Conservation (phyloP, 2,329 filamentous ascomycete genomes). For the Aspergillus calidoustus region DNA sequence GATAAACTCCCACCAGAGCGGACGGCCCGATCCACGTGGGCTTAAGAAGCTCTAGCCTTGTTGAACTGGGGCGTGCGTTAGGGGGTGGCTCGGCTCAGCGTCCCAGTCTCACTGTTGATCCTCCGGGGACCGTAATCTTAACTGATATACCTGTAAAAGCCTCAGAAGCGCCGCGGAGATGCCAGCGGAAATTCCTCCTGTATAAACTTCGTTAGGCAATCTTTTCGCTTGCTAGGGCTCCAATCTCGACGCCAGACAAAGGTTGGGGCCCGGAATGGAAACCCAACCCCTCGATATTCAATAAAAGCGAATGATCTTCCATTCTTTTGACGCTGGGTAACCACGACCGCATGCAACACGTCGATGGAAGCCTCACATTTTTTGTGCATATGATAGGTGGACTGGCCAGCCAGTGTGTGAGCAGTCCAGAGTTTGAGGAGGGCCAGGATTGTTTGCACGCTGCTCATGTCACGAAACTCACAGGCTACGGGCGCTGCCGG, state of each 20-base stretch:
- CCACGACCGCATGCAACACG: not conserved
- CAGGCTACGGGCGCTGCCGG: slow-evolving; percentile 1
- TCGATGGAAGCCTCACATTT: not conserved
- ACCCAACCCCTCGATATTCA: not conserved
- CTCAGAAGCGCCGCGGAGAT: not conserved
- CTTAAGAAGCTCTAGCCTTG: not conserved
- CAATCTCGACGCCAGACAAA: not conserved
- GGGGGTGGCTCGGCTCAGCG: not conserved
- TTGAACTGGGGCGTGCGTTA: not conserved
- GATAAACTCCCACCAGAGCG: slow-evolving; percentile 5
- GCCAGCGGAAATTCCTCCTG: not conserved
- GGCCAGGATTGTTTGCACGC: not conserved
- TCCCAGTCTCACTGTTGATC: not conserved
- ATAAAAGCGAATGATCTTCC: not conserved
- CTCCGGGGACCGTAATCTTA: not conserved
- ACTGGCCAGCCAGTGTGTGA: not conserved
- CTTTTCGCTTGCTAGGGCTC: not conserved
- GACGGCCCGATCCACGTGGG: slow-evolving; percentile 8
- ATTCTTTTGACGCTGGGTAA: not conserved
- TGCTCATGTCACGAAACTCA: slow-evolving; percentile 4
- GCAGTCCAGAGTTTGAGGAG: not conserved
- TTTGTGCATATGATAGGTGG: not conserved
- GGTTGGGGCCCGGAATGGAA: not conserved
- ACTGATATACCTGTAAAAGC: not conserved
- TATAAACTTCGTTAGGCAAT: not conserved